Evolutionary conservation across 257 asterid species (phyloP), one percentile per base, ranked within the genome.

Genomic region (Capsicum rhomboideum): DNA sequence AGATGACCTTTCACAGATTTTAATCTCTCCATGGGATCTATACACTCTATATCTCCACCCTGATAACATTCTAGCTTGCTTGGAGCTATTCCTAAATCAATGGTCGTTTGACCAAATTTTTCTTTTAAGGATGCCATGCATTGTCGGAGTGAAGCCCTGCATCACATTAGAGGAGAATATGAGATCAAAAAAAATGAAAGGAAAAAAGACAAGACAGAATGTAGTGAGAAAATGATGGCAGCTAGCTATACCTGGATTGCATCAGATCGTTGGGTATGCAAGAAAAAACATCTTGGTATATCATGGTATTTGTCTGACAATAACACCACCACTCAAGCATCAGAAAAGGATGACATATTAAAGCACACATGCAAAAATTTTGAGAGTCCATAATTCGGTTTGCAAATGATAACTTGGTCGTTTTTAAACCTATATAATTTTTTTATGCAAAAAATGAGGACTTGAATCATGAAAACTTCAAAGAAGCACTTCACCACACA

Each of bases 21-120:
- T 80, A 96, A 86, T 85, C 97, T 94, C 83, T 93, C 98, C 97
- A 96, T 87, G 55, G 99, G 98, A 85, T 96, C 97, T n/a, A 93
- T 85, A 88, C 85, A 86, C 58, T 89, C 87, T 3, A 91, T 69
- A 83, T 90, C 95, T 84, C 97, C 98, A 52, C 92, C 93, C 88
- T 91, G 88, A 90, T 89, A 91, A 13, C 90, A 80, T 82, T 96
- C 98, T 34, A 96, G 86, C 86, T 90, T 86, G 63, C 82, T 40
- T 12, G 96, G 97, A 81, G 99, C 97, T 86, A 94, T 94, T 61
- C 99, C 99, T 86, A 96, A 83, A 89, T 96, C 98, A 37, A 90
- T 93, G 42, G 97, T 94, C 10, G 97, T 92, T 46, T 92, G 97
- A 10, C 98, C 95, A 5, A 90, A 88, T 88, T 93, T 96, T 49